Conservation (phyloP, 345 rosid species). For the Brassica incana region DNA sequence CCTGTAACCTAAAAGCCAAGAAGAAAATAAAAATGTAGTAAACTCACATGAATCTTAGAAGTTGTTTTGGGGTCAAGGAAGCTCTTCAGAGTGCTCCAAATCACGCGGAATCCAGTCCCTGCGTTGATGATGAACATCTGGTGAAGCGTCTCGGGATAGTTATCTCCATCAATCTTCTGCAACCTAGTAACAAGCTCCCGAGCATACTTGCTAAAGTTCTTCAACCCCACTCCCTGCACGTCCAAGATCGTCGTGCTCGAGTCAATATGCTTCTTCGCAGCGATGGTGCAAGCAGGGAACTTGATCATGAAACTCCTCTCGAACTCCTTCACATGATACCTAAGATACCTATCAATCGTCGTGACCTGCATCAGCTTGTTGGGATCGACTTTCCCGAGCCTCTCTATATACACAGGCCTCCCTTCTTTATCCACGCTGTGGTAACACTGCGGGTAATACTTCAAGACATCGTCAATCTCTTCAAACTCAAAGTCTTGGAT, state of each 20-base stretch:
- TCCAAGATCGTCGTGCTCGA: constrained; percentile 94
- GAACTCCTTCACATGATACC: constrained; percentile 90
- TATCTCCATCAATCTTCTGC: constrained; percentile 97
- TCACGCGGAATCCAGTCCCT: constrained; percentile 83
- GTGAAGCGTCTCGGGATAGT: constrained; percentile 99
- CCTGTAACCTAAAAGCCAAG: not conserved
- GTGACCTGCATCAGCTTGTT: constrained; percentile 91
- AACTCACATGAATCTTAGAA: constrained; percentile 86
- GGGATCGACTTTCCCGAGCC: constrained; percentile 90
- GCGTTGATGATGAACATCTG: constrained; percentile 99
- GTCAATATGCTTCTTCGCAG: constrained; percentile 96
- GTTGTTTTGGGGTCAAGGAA: constrained; percentile 98
- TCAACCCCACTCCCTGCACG: constrained; percentile 62
- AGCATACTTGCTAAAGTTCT: constrained; percentile 78
- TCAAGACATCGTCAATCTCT: constrained; percentile 74
- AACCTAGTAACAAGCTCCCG: constrained; percentile 85
- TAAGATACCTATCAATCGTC: constrained; percentile 77
- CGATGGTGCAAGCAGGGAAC: constrained; percentile 91
- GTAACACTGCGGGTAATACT: constrained; percentile 85
- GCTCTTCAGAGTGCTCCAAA: constrained; percentile 86
- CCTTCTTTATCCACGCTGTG: constrained; percentile 99
- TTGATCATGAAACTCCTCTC: constrained; percentile 80
- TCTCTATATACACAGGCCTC: constrained; percentile 86
- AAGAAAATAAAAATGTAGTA: not conserved
- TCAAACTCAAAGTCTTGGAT: constrained; percentile 84